Evolutionary conservation across 371 early-diverging fungal species (phyloP).

Genomic region (Mortierella sp.): DNA sequence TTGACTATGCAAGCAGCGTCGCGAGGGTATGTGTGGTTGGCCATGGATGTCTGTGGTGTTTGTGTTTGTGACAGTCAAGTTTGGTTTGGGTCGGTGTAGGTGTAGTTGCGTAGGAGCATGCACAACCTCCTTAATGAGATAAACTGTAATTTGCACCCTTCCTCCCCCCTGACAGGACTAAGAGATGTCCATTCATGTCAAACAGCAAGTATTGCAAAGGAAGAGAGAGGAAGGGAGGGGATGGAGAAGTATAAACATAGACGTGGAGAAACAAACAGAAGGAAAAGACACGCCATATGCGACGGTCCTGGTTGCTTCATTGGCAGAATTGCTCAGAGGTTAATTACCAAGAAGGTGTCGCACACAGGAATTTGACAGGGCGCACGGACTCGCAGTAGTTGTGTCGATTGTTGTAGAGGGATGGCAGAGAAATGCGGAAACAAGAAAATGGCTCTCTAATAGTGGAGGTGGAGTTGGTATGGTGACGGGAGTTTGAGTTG

Average conservation of each 20-base stretch:
- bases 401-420: background rate
- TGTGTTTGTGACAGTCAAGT: background rate
- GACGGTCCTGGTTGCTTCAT: background rate
- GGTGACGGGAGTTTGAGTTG: background rate
- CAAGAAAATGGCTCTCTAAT: background rate
- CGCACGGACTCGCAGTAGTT: background rate
- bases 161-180: background rate
- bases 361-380: background rate
- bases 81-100: background rate
- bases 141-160: background rate
- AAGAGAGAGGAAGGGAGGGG: background rate
- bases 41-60: background rate
- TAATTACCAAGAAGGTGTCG: background rate
- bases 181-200: background rate
- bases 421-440: background rate
- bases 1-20: background rate
- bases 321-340: background rate
- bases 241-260: background rate
- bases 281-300: no score
- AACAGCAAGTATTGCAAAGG: background rate
- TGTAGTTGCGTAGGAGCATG: background rate
- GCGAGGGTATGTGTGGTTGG: background rate
- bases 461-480: background rate
- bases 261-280: no score
- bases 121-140: background rate